Evolutionary conservation across 2,329 filamentous ascomycete species (phyloP), one percentile per base, ranked within the genome.

Genomic region (Ilyonectria destructans): DNA sequence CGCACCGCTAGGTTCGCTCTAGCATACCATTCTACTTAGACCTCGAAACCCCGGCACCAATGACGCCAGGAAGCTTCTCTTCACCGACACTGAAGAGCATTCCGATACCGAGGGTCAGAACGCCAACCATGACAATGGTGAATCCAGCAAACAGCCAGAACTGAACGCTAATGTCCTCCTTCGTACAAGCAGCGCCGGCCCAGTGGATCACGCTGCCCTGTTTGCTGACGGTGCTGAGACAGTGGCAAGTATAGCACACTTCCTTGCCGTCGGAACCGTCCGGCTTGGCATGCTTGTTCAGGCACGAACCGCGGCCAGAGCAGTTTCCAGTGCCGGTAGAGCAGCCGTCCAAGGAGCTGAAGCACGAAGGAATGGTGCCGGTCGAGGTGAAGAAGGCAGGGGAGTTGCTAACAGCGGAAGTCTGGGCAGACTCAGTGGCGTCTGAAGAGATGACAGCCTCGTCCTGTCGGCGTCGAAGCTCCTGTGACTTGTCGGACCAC

Each of bases 41-140:
- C 66, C 90, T 89, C 71, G 92, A 93, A 43, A 99, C 96, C 71
- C 96, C 96, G 55, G 96, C 96, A n/a, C 95, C 94, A 80, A 99
- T 95, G 9, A 99, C 96, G 75, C 95, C 95, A 0, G 96, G 96
- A 71, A 98, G 85, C 82, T 95, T 92, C 84, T 97, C 91, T 80
- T 93, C 89, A 37, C 96, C 96, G 77, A 98, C 93, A 70, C 85
- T 91, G 81, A 92, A 96, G 61, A 99, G 81, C 86, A 97, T 85
- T 6, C 91, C 90, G 74, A 98, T 91, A 12, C 90, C 90, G 79
- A 92, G 91, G 43, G 86, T 86, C 31, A 97, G 83, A 43, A 93
- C 82, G 54, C 89, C 87, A 1, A 96, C 82, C 69, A 97, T 85
- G 43, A 90, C 82, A 55, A 98, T 83, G 4, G 89, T 91, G 74